Conservation (phyloP, 2,329 filamentous ascomycete genomes). For the Aspergillus pseudonomiae region DNA sequence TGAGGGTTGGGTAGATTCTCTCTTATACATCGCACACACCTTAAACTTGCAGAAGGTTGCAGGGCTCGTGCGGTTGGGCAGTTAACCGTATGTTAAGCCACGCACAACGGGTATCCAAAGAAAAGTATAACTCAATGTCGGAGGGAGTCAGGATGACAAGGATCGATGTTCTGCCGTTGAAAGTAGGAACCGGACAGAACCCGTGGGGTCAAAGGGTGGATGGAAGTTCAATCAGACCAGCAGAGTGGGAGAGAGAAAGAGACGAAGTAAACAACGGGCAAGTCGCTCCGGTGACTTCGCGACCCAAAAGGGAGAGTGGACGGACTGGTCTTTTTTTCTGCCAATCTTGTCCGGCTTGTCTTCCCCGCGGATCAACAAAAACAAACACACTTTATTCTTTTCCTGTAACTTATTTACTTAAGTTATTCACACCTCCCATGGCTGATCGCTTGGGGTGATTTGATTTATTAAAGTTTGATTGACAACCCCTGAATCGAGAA, state of each 20-base stretch:
- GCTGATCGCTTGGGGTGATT: not conserved
- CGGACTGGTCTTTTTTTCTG: constrained; percentile 6
- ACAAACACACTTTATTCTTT: not conserved
- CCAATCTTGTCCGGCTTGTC: not conserved
- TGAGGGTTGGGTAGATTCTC: not conserved
- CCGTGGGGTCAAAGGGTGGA: not conserved
- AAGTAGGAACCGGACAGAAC: not conserved
- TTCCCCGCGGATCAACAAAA: not conserved
- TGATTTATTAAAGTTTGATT: not conserved
- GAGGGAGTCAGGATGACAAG: not conserved
- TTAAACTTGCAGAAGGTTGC: constrained; percentile 21
- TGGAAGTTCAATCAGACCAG: not conserved
- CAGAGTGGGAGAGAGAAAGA: constrained; percentile 4
- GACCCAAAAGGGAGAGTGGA: constrained; percentile 16
- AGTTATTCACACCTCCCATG: not conserved
- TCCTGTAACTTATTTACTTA: not conserved
- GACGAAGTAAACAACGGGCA: constrained; percentile 25
- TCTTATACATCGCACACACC: constrained; percentile 14
- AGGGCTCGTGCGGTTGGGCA: constrained; percentile 22
- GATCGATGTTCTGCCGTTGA: not conserved
- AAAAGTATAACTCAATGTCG: not conserved
- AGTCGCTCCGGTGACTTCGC: constrained; percentile 31
- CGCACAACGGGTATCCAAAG: not conserved
- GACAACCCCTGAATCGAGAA: not conserved
- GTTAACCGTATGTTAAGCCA: constrained; percentile 12